Evolutionary conservation across 1,284 basidiomycete species (phyloP), one percentile per base, ranked within the genome.

Genomic region (Ceratobasidium sp.): DNA sequence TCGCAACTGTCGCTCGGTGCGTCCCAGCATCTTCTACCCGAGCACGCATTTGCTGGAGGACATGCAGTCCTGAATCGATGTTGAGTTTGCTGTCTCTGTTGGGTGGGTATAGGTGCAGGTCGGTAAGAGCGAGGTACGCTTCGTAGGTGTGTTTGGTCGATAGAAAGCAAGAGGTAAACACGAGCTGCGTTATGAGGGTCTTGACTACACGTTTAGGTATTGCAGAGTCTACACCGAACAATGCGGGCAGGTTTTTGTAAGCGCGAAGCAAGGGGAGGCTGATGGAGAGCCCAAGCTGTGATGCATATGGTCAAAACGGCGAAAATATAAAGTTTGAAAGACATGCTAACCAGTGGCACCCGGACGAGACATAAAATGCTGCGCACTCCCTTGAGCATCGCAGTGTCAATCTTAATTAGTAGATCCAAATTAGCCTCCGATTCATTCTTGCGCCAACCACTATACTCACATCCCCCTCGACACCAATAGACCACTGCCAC

Each of bases 221-320:
- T 26, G 71, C 71, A 4, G 71, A 59, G 7, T 59, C 46, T 40
- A 59, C 71, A 28, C 71, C 42, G 44, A 74, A 59, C 7, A 74
- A 28, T 10, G 59, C 64, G 20, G 64, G n/a, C 20, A 59, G 59
- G 6, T 54, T 59, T 38, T 74, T 74, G 71, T 57, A 74, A 6
- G 59, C 5, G 2, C 71, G 59, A 5, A 74, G 71, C 13, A 59
- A 74, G n/a, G 71, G 71, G 17, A 74, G 59, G n/a, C 17, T 62
- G 23, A 44, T 64, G 0, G 91, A 86, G 69, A 93, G 87, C 26
- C 90, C 84, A 3, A 91, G 86, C 91, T 93, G 78, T 9, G 69
- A 56, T 73, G 40, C 70, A 74, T 65, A 71, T 82, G 40, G 82
- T 52, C 1, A 2, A 20, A 13, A 5, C 44, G 23, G 42, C 2